Evolutionary conservation across 805 yeast genomes (phyloP), one percentile per base, ranked within the genome.

Genomic region (Saccharomycopsis schoenii): DNA sequence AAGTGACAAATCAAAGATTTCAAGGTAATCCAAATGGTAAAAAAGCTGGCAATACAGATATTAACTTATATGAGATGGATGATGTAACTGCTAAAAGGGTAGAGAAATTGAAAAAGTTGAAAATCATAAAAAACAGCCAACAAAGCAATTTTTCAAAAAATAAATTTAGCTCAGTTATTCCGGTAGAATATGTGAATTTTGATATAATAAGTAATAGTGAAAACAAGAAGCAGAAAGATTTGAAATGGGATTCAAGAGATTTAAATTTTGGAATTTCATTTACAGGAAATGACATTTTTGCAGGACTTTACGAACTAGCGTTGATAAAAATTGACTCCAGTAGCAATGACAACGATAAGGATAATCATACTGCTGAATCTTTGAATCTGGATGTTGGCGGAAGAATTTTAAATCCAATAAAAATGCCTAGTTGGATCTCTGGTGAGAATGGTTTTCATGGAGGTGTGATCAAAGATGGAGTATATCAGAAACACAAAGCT

Each of bases 341-440:
- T 56, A 25, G 1, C 11, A 52, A 40, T 57, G 51, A 4, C 34
- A 39, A 10, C n/a, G 15, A 24, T 8, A 39, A 10, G 15, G 15
- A 24, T 8, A 51, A 15, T 29, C 8, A 5, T n/a, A 54, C 37
- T 17, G 11, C 25, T 24, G 19, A 24, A 24, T 40, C 57, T 21
- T 58, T 19, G 52, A 17, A 43, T 43, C 34, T 54, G 24, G 36
- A 54, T 47, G 19, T 25, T 34, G 36, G 40, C 34, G 40, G 73
- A 64, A 79, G 75, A 0, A 67, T 77, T 0, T 71, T 84, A 1
- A 79, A 86, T 65, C 79, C 87, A 0, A 73, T 77, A n/a, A 74
- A 66, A 0, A 72, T 87, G 15, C 96, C 96, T 0, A 80, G 83
- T 37, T 89, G 91, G 92, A 70, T 89, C 39, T 83, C 92, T 3